Evolutionary conservation across 257 asterid genomes (phyloP).

Genomic region (Vinca minor): DNA sequence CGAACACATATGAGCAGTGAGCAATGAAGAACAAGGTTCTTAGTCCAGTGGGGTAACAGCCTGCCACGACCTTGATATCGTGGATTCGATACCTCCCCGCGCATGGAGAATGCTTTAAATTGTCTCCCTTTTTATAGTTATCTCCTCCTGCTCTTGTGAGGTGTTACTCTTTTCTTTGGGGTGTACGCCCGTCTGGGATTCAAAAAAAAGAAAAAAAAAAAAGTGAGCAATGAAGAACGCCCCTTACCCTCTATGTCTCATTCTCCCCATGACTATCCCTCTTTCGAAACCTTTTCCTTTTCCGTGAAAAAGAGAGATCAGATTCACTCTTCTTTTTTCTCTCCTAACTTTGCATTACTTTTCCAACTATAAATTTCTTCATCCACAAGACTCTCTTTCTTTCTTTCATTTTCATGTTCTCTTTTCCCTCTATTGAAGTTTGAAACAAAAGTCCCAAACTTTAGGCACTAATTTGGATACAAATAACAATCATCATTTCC

Average conservation of each 20-base stretch:
- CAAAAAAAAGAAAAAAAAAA: too few relatives aligned
- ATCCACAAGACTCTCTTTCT: slow-evolving; percentile 19
- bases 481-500: slow-evolving; percentile 31
- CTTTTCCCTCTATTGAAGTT: slow-evolving; percentile 62
- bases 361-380: slow-evolving; percentile 19
- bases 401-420: slow-evolving; percentile 20
- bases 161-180: too few relatives aligned
- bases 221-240: too few relatives aligned
- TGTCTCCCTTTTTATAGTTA: too few relatives aligned
- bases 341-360: slow-evolving; percentile 11
- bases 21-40: too few relatives aligned
- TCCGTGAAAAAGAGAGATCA: slow-evolving; percentile 44
- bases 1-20: too few relatives aligned
- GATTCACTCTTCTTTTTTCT: slow-evolving; percentile 18
- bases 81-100: too few relatives aligned
- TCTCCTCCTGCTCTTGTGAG: too few relatives aligned
- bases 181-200: too few relatives aligned
- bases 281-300: slow-evolving; percentile 40
- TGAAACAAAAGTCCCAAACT: slow-evolving; percentile 49
- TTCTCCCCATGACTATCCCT: slow-evolving; percentile 8
- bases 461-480: slow-evolving; percentile 57
- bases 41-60: too few relatives aligned
- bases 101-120: too few relatives aligned
- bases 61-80: too few relatives aligned
- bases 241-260: slow-evolving; percentile 5